phyloP scores from a whole-genome alignment of 1,284 basidiomycete species.

The Inonotus obliquus region DNA sequence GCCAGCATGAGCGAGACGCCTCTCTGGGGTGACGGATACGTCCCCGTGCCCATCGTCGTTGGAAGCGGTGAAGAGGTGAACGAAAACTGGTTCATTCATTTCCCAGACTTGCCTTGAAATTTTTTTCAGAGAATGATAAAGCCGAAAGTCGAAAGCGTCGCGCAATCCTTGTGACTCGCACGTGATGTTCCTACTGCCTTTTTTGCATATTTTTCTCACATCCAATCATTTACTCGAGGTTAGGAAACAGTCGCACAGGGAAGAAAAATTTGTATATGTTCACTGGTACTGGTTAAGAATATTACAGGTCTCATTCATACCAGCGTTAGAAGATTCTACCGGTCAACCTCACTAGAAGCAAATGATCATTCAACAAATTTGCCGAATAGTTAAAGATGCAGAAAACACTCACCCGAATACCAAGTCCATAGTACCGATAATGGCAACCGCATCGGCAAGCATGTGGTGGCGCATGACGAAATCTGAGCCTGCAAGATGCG shows the following conservation, averaged over 20 bases:
- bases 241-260: neutral
- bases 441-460: slow-evolving; percentile 88
- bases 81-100: neutral
- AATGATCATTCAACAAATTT: neutral
- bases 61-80: neutral
- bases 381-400: neutral
- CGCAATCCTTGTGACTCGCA: neutral
- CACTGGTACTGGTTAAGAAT: neutral
- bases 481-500: slow-evolving; percentile 87
- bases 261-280: neutral
- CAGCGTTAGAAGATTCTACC: neutral
- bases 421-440: slow-evolving; percentile 91
- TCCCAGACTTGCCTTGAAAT: neutral
- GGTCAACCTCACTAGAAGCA: slow-evolving; percentile 13
- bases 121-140: neutral
- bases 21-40: slow-evolving; percentile 36
- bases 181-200: neutral
- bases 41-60: neutral
- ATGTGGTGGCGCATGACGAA: slow-evolving; percentile 95
- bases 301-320: neutral
- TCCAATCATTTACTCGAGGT: neutral
- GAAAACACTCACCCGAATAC: slow-evolving; percentile 69
- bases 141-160: neutral
- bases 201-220: neutral
- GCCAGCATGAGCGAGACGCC: slow-evolving; percentile 81